Conservation (phyloP, 768 basidiomycete genomes). For the Termitomyces sp. region DNA sequence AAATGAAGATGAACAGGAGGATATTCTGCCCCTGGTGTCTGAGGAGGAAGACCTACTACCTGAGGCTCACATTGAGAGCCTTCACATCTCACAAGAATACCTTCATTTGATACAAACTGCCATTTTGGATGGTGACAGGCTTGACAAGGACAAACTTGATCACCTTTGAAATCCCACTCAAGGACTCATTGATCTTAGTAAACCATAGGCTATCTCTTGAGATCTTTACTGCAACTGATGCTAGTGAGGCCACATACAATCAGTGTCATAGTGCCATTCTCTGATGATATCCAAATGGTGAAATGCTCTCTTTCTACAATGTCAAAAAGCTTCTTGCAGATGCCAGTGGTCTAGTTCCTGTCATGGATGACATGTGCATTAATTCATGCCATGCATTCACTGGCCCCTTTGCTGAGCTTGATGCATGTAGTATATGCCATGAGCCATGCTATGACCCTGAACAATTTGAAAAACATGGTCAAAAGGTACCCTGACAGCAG, state of each 20-base stretch:
- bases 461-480: neutral
- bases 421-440: too few relatives aligned
- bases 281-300: slow-evolving; percentile 1
- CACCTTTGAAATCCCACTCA: neutral
- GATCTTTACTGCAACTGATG: neutral
- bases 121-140: slow-evolving; percentile 7
- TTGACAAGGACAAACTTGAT: neutral
- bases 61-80: too few relatives aligned
- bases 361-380: too few relatives aligned
- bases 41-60: neutral
- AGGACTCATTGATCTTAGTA: neutral
- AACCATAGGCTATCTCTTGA: neutral
- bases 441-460: neutral
- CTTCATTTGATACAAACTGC: slow-evolving; percentile 9
- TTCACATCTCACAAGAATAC: slow-evolving; percentile 7
- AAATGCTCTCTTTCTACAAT: too few relatives aligned
- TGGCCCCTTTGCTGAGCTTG: too few relatives aligned
- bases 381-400: too few relatives aligned
- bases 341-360: slow-evolving; percentile 8
- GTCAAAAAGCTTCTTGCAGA: slow-evolving; percentile 6
- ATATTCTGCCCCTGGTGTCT: too few relatives aligned
- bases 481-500: slow-evolving; percentile 1
- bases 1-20: neutral
- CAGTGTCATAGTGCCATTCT: neutral
- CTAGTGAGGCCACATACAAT: slow-evolving; percentile 5